Evolutionary conservation across 768 basidiomycete genomes (phyloP).

Genomic region (Leccinum arenicola): DNA sequence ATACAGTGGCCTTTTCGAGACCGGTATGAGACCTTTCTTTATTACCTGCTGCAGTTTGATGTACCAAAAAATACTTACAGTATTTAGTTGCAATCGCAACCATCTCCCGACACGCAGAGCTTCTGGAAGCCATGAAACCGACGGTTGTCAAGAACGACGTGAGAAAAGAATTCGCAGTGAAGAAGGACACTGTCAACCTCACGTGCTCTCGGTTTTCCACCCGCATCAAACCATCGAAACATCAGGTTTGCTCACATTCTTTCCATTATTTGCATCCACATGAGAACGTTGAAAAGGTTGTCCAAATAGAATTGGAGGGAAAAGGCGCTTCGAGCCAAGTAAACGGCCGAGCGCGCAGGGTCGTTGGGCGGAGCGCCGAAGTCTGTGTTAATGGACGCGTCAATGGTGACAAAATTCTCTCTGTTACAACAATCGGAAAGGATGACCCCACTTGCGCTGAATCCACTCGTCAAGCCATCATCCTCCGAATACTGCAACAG

Average conservation of each 20-base stretch:
- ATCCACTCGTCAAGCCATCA: constrained; percentile 17
- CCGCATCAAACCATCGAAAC: constrained; percentile 35
- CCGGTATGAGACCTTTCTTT: constrained; percentile 24
- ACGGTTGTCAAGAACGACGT: constrained; percentile 42
- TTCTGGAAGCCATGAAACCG: constrained; percentile 50
- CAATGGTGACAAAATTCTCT: constrained; percentile 14
- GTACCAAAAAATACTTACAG: constrained; percentile 22
- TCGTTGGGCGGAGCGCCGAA: constrained; percentile 37
- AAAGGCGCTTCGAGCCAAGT: constrained; percentile 5
- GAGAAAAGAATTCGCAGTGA: constrained; percentile 20
- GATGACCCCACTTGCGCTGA: constrained; percentile 59
- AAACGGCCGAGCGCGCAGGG: constrained; percentile 21
- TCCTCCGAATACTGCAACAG: constrained; percentile 23
- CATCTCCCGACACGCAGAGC: constrained; percentile 42
- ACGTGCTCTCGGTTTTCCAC: constrained; percentile 43
- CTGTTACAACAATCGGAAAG: constrained; percentile 51
- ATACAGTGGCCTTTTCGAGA: constrained; percentile 27
- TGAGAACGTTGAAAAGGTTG: constrained; percentile 8
- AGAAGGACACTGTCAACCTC: constrained; percentile 34
- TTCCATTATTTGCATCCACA: too few relatives aligned
- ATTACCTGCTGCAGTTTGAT: not conserved
- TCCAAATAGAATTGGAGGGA: constrained; percentile 18
- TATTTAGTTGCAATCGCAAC: constrained; percentile 45
- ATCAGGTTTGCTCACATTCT: constrained; percentile 36
- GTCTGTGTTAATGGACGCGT: constrained; percentile 29